Percentiles rank a stretch among this genome's conserved stretches.
phyloP scores from a whole-genome alignment of 768 basidiomycete genomes.

The Trametes punicea region DNA sequence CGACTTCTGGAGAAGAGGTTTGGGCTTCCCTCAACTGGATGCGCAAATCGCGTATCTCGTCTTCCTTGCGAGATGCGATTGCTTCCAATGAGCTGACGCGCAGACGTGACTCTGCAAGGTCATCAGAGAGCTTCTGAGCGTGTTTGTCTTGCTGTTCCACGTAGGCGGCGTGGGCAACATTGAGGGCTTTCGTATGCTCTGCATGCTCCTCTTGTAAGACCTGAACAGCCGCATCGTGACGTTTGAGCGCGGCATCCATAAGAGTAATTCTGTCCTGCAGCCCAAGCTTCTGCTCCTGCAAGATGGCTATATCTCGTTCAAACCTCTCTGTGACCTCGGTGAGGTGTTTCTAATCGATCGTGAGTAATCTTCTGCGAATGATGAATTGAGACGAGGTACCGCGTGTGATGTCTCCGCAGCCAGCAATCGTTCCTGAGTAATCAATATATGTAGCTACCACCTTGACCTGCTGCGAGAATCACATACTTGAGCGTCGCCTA shows the following conservation, averaged over 20 bases:
- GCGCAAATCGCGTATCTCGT: constrained; percentile 18
- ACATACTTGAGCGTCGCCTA: constrained; percentile 48
- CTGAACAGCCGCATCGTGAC: constrained; percentile 8
- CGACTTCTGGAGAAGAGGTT: constrained; percentile 18
- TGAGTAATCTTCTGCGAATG: constrained; percentile 15
- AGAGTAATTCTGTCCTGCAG: constrained; percentile 27
- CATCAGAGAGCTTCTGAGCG: constrained; percentile 10
- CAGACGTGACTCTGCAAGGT: constrained; percentile 21
- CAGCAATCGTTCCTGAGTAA: constrained; percentile 38
- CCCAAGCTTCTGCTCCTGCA: constrained; percentile 39
- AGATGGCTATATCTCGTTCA: constrained; percentile 37
- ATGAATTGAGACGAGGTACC: constrained; percentile 26
- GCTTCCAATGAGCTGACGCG: constrained; percentile 15
- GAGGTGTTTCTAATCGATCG: constrained; percentile 24
- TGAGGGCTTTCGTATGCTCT: constrained; percentile 16
- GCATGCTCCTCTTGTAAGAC: constrained; percentile 19
- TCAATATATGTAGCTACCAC: not conserved
- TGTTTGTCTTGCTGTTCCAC: constrained; percentile 17
- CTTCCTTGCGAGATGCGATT: constrained; percentile 13
- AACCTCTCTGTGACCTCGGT: constrained; percentile 35
- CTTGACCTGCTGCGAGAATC: not conserved
- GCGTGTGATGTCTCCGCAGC: constrained; percentile 35
- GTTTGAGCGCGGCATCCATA: constrained; percentile 12
- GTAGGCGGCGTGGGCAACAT: not conserved
- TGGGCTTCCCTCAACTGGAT: constrained; percentile 22